A percentile compares a stretch with the other conserved stretches of the same genome.
Evolutionary conservation across 306 rosid genomes (phyloP).

Genomic region (Crataegus laevigata): DNA sequence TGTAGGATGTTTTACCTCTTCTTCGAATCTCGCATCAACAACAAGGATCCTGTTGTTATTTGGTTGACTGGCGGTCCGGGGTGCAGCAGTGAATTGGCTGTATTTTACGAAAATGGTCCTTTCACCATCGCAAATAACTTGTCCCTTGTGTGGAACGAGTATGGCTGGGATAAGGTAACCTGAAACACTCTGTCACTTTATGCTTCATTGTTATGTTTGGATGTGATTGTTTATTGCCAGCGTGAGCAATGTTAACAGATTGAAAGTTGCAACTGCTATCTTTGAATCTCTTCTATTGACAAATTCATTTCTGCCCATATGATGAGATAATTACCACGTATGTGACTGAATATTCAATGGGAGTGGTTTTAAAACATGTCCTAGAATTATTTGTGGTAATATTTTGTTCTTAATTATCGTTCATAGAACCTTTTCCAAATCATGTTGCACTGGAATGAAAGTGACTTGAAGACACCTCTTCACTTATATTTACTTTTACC

Average conservation of each 20-base stretch:
- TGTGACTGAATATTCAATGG: neutral
- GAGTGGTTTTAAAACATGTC: neutral
- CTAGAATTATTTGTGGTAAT: neutral
- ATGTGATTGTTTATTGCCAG: neutral
- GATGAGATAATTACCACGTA: too few relatives aligned
- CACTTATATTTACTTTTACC: neutral
- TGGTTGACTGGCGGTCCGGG: constrained; percentile 99
- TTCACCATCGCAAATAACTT: constrained; percentile 71
- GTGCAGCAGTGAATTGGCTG: constrained; percentile 95
- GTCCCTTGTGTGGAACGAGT: constrained; percentile 85
- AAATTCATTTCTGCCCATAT: neutral
- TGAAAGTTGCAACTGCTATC: neutral
- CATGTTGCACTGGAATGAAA: neutral
- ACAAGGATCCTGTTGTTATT: constrained; percentile 84
- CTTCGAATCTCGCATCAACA: constrained; percentile 74
- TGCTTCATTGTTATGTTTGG: neutral
- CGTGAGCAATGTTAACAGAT: neutral
- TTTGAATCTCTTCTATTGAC: neutral
- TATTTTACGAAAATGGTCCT: constrained; percentile 94
- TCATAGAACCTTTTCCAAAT: neutral
- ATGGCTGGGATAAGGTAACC: constrained; percentile 94
- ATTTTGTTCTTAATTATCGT: neutral
- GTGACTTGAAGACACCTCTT: neutral
- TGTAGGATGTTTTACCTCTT: constrained; percentile 90
- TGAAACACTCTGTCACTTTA: neutral